These are phyloP conservation scores for Parachaetomium inaequale DNA, from an alignment of 495 filamentous ascomycete genomes.

Conservation along the genomic window DNA sequence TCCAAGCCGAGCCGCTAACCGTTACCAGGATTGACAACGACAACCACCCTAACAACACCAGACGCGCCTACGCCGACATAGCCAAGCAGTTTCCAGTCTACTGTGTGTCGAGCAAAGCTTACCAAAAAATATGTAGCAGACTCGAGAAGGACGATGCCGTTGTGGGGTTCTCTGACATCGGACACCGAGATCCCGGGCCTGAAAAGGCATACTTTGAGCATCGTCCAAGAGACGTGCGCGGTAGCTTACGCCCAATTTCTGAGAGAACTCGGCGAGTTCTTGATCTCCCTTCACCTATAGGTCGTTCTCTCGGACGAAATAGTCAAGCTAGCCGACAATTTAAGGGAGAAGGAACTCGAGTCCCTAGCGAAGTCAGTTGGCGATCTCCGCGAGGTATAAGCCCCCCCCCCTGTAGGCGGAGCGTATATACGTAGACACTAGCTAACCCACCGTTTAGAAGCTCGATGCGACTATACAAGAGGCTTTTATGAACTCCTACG, in stretches of 20 bases:
- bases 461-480: not conserved
- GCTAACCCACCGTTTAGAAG: slow-evolving; percentile 13
- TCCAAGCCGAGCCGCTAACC: too few species aligned
- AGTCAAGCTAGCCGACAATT: slow-evolving; percentile 40
- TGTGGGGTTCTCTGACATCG: slow-evolving; percentile 15
- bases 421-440: slow-evolving; percentile 23
- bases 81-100: slow-evolving; percentile 56
- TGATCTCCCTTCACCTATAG: slow-evolving; percentile 54
- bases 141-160: slow-evolving; percentile 37
- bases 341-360: slow-evolving; percentile 37
- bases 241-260: slow-evolving; percentile 30
- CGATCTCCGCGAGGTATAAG: slow-evolving; percentile 41
- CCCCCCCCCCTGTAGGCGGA: not conserved
- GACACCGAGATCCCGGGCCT: slow-evolving; percentile 54
- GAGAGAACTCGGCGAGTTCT: slow-evolving; percentile 44
- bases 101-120: slow-evolving; percentile 56
- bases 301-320: slow-evolving; percentile 43
- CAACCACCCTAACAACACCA: slow-evolving; percentile 32
- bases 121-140: slow-evolving; percentile 56
- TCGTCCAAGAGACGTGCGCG: slow-evolving; percentile 39
- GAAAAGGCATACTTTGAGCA: slow-evolving; percentile 51
- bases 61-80: slow-evolving; percentile 55
- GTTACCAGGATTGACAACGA: slow-evolving; percentile 22
- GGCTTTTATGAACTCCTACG: not conserved
- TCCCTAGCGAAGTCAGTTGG: slow-evolving; percentile 38